Conservation (phyloP, 192 early-diverging fungal species). For the Chytriomyces confervae region DNA sequence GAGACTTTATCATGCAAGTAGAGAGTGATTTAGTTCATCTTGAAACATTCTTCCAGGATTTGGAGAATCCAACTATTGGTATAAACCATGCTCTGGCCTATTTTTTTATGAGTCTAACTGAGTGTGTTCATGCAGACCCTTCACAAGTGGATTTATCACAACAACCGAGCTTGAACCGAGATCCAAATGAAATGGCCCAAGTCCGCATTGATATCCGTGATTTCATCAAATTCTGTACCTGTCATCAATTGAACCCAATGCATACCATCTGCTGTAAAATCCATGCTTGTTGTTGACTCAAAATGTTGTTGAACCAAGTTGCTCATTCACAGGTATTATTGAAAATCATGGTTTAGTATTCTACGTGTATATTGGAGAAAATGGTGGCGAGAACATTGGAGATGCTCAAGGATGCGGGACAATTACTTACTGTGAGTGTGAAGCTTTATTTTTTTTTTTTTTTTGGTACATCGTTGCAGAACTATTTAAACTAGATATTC, state of each 20-base stretch:
- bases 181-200: constrained; percentile 62
- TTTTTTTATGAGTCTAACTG: constrained; percentile 10
- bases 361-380: constrained; percentile 37
- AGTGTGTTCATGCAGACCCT: constrained; percentile 33
- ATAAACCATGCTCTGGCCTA: constrained; percentile 14
- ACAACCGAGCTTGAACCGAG: constrained; percentile 33
- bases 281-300: not conserved
- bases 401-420: constrained; percentile 29
- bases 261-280: constrained; percentile 79
- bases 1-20: constrained; percentile 66
- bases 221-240: constrained; percentile 78
- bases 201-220: constrained; percentile 74
- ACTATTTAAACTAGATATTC: not conserved
- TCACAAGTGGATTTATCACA: constrained; percentile 41
- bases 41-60: constrained; percentile 63
- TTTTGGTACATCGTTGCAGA: not conserved
- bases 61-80: constrained; percentile 68
- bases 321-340: constrained; percentile 30
- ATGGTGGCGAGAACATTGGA: constrained; percentile 22
- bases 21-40: constrained; percentile 65
- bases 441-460: not conserved
- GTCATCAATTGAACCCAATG: constrained; percentile 75
- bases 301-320: no score
- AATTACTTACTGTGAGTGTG: constrained; percentile 24
- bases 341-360: constrained; percentile 43